Evolutionary conservation across 1,139 yeast genomes (phyloP), one percentile per base, ranked within the genome.

Genomic region (Zhuliangozyma parablackwelliae): DNA sequence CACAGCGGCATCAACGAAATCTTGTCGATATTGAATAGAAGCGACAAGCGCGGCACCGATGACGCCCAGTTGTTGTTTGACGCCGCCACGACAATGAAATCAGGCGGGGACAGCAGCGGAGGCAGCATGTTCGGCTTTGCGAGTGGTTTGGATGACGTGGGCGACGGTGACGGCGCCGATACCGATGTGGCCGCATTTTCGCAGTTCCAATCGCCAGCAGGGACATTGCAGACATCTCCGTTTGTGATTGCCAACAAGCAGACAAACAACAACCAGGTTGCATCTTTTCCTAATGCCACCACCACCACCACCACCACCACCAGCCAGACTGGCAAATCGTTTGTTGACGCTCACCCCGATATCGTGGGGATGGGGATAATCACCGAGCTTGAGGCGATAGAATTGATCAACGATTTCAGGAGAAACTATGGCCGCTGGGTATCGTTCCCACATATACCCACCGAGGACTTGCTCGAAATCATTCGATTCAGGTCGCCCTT

Each of bases 401-500:
- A 66, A 26, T 56, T 84, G 29, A 58, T 85, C 46, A 68, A 69
- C 36, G 75, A 74, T 38, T 85, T 85, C 52, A 63, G 85, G 34
- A 73, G 79, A 39, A 72, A 83, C 49, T 84, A 81, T 50, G 88
- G 89, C 8, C 65, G 86, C 29, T 85, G 95, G 95, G 81, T 83
- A 3, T 80, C 86, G 41, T 78, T 85, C 38, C 89, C 92, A 0
- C 63, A 63, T 21, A 55, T 75, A 28, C 59, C 79, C 2, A 71
- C 82, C 0, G 72, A 63, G 13, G 66, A 61, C 21, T 59, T 85
- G 28, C 63, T 84, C 8, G 72, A 66, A n/a, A 57, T 74, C 28
- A 67, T 83, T 31, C 59, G 82, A 29, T 46, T 50, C 23, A 67
- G 73, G 29, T 80, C 87, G 13, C 78, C 92, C 0, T 62, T 85